Evolutionary conservation across 331 rosid genomes (phyloP).

Genomic region (Quercus phellos): DNA sequence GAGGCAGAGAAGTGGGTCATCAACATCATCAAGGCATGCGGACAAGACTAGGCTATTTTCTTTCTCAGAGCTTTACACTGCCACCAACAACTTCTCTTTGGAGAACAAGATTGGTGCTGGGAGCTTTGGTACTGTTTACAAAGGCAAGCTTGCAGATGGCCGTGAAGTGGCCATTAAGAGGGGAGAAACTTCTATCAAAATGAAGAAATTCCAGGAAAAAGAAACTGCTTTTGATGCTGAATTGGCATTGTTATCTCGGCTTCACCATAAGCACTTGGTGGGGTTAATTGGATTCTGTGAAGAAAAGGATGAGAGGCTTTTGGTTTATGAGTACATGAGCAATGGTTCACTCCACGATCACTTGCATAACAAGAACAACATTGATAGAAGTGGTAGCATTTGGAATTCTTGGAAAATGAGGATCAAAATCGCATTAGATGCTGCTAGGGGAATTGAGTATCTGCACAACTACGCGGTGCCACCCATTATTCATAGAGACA

Average conservation of each 20-base stretch:
- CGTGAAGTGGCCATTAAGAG: constrained; percentile 77
- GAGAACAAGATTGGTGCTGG: constrained; percentile 63
- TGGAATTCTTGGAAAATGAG: constrained; percentile 69
- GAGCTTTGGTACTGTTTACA: constrained; percentile 72
- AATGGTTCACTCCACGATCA: constrained; percentile 69
- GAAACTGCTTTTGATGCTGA: constrained; percentile 68
- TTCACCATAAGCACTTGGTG: constrained; percentile 80
- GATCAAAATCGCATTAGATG: constrained; percentile 65
- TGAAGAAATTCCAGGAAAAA: constrained; percentile 60
- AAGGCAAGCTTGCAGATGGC: constrained; percentile 54
- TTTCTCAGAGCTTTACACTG: constrained; percentile 47
- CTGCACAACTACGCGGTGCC: constrained; percentile 84
- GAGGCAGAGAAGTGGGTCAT: constrained; percentile 45
- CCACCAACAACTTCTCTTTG: constrained; percentile 46
- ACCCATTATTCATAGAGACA: constrained; percentile 74
- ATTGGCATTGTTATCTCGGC: constrained; percentile 48
- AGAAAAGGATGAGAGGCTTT: constrained; percentile 58
- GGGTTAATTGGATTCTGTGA: constrained; percentile 66
- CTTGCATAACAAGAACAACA: constrained; percentile 48
- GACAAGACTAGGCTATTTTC: constrained; percentile 44
- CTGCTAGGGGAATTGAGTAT: constrained; percentile 80
- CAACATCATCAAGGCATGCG: constrained; percentile 38
- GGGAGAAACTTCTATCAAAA: constrained; percentile 38
- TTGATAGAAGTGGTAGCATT: constrained; percentile 22
- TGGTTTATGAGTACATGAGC: constrained; percentile 72